A percentile compares a stretch with the other conserved stretches of the same genome.
Conservation (phyloP, 306 rosid genomes). For the Prunus mira region DNA sequence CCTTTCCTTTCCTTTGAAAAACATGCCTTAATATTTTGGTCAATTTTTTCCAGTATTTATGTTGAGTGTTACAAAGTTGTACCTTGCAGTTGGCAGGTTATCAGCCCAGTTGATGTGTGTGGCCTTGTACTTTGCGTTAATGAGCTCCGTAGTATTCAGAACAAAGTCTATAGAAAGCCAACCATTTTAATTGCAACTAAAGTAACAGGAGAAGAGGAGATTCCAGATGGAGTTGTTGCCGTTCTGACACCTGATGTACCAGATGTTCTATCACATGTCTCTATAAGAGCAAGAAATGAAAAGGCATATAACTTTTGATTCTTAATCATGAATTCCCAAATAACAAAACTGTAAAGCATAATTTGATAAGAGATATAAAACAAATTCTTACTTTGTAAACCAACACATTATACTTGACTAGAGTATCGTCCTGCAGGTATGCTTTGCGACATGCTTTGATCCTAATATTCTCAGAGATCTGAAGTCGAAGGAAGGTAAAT, state of each 20-base stretch:
- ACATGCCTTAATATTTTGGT: background rate
- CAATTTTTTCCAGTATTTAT: background rate
- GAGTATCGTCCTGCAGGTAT: slow-evolving; percentile 26
- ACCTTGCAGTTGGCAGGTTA: slow-evolving; percentile 37
- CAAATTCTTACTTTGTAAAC: background rate
- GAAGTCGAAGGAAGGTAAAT: slow-evolving; percentile 31
- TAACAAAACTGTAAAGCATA: background rate
- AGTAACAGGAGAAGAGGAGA: slow-evolving; percentile 35
- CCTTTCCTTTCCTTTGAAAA: background rate
- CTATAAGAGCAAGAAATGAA: slow-evolving; percentile 37
- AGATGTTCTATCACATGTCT: slow-evolving; percentile 36
- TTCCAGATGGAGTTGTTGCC: slow-evolving; percentile 37
- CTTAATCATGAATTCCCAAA: background rate
- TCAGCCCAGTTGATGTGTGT: slow-evolving; percentile 34
- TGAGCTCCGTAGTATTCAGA: slow-evolving; percentile 23
- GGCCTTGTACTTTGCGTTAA: slow-evolving; percentile 26
- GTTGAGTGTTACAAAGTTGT: background rate
- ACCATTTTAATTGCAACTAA: slow-evolving; percentile 24
- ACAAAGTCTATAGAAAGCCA: slow-evolving; percentile 27
- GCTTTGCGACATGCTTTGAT: slow-evolving; percentile 44
- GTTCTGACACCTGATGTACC: slow-evolving; percentile 38
- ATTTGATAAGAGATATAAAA: background rate
- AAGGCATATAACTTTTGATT: slow-evolving; percentile 19
- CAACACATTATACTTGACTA: background rate
- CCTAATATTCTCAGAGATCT: slow-evolving; percentile 25